Conservation (phyloP, 2,329 filamentous ascomycete genomes). For the Epichloe sibirici region DNA sequence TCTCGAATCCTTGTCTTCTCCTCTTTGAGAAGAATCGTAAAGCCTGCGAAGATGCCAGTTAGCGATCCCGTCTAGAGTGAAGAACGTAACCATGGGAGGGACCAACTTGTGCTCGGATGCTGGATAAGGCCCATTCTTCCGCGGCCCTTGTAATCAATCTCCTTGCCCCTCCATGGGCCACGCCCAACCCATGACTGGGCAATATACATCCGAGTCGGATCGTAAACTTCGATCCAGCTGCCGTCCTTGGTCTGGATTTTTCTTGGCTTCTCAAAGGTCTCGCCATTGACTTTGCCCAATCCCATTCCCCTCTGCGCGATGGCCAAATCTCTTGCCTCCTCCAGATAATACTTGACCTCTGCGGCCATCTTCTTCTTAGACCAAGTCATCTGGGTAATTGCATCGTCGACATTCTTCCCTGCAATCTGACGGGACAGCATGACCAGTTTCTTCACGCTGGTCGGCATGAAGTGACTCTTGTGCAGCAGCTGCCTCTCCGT, state of each 20-base stretch:
- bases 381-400: conserved; percentile 88
- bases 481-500: conserved; percentile 41
- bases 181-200: conserved; percentile 88
- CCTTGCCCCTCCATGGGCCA: conserved; percentile 46
- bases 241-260: conserved; percentile 66
- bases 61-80: not conserved
- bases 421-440: conserved; percentile 78
- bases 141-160: conserved; percentile 61
- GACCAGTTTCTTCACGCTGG: conserved; percentile 82
- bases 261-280: conserved; percentile 23
- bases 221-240: conserved; percentile 54
- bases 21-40: conserved; percentile 80
- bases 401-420: conserved; percentile 89
- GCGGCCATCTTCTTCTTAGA: conserved; percentile 84
- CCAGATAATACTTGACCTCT: conserved; percentile 67
- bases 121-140: conserved; percentile 56
- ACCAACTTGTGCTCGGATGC: conserved; percentile 65
- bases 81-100: not conserved
- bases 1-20: conserved; percentile 79
- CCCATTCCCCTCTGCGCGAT: conserved; percentile 79
- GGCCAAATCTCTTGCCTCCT: conserved; percentile 71
- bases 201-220: conserved; percentile 78
- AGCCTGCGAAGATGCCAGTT: conserved; percentile 34
- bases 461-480: conserved; percentile 65
- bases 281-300: conserved; percentile 36